These are phyloP conservation scores for Farysia itapuensis DNA, from an alignment of 1,284 basidiomycete species.

Conservation along the genomic window DNA sequence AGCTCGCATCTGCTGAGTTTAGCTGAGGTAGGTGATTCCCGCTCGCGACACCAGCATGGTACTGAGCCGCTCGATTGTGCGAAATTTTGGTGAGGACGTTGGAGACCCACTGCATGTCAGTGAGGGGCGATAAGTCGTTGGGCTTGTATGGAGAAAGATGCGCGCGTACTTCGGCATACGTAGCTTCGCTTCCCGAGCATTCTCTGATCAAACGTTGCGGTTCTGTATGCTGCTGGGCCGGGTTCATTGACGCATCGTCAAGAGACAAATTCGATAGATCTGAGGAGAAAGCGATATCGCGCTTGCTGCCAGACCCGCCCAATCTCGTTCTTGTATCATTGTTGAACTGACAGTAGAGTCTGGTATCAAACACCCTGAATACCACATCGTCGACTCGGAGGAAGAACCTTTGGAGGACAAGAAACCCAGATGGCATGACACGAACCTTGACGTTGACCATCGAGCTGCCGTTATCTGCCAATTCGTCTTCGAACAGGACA, in stretches of 20 bases:
- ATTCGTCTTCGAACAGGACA: constrained; percentile 57
- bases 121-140: constrained; percentile 84
- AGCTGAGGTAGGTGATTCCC: not conserved
- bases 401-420: constrained; percentile 87
- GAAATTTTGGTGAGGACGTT: constrained; percentile 73
- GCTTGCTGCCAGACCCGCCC: not conserved
- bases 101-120: constrained; percentile 83
- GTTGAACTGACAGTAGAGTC: constrained; percentile 81
- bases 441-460: constrained; percentile 63
- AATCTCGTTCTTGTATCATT: not conserved
- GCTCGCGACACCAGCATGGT: constrained; percentile 10
- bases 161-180: constrained; percentile 71
- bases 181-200: constrained; percentile 82
- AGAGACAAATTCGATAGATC: not conserved
- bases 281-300: not conserved
- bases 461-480: constrained; percentile 57
- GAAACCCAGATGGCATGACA: constrained; percentile 95
- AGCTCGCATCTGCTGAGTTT: not conserved
- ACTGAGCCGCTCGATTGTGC: not conserved
- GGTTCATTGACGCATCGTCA: not conserved
- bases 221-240: constrained; percentile 6
- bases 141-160: constrained; percentile 70
- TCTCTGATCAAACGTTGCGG: constrained; percentile 76
- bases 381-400: constrained; percentile 92
- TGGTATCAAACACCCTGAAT: constrained; percentile 85